Evolutionary conservation across 768 basidiomycete genomes (phyloP).

Genomic region (Tulasnella sp.): DNA sequence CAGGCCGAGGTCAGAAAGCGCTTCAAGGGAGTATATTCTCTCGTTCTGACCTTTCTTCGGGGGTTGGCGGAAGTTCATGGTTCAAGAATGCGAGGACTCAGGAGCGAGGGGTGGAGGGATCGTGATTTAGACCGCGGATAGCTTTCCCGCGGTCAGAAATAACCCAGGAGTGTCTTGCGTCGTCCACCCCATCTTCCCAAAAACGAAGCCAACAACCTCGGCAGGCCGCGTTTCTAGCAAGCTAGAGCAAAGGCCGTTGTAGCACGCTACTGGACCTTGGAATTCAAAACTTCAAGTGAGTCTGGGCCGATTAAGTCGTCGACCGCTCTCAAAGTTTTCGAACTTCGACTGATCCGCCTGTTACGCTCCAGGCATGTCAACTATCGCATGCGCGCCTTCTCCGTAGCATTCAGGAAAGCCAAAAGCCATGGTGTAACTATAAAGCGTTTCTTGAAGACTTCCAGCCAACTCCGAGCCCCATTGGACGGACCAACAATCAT

Average conservation of each 20-base stretch:
- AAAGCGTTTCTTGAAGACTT: conserved; percentile 1
- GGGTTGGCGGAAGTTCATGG: conserved; percentile 30
- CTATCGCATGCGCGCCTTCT: conserved; percentile 11
- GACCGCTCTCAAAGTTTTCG: conserved; percentile 4
- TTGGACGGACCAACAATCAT: background rate
- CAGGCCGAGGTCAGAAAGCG: background rate
- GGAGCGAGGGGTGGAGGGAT: background rate
- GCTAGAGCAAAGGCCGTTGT: background rate
- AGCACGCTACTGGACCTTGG: background rate
- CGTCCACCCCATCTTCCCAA: background rate
- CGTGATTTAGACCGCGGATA: conserved; percentile 11
- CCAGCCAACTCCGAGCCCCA: background rate
- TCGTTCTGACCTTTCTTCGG: conserved; percentile 33
- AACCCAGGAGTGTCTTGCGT: background rate
- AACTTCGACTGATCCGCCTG: background rate
- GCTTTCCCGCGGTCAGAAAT: conserved; percentile 8
- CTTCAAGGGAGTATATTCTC: background rate
- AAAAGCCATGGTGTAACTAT: background rate
- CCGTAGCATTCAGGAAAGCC: background rate
- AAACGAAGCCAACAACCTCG: background rate
- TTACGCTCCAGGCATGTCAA: background rate
- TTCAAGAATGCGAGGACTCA: background rate
- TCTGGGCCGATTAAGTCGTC: background rate
- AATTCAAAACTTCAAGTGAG: background rate
- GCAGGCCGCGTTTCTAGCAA: background rate